These are phyloP conservation scores for Scleromitrula shiraiana DNA, from an alignment of 2,329 filamentous ascomycete genomes.

Conservation along the genomic window DNA sequence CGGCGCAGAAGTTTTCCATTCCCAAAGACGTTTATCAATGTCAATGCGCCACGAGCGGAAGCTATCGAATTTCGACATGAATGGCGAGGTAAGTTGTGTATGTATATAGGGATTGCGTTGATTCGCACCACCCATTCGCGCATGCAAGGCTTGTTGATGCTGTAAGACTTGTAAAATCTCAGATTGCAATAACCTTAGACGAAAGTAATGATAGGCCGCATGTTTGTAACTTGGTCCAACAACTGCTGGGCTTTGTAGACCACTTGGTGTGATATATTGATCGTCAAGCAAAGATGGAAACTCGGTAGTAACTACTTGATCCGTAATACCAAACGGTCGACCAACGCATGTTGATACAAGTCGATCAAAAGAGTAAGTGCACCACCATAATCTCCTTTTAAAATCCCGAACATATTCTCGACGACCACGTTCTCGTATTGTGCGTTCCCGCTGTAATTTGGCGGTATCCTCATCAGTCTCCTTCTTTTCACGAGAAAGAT, in stretches of 20 bases:
- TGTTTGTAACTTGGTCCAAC: conserved; percentile 76
- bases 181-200: conserved; percentile 79
- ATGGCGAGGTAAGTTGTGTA: conserved; percentile 73
- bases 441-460: conserved; percentile 30
- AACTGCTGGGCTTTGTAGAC: conserved; percentile 57
- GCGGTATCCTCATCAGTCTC: conserved; percentile 27
- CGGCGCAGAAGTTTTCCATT: conserved; percentile 82
- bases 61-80: conserved; percentile 72
- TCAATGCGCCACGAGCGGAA: conserved; percentile 85
- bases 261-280: conserved; percentile 72
- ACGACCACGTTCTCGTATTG: conserved; percentile 50
- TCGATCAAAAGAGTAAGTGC: conserved; percentile 90
- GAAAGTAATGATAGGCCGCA: conserved; percentile 87
- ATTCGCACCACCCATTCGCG: conserved; percentile 58
- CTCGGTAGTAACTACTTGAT: conserved; percentile 91
- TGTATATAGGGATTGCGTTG: conserved; percentile 65
- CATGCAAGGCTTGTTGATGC: conserved; percentile 79
- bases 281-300: conserved; percentile 88
- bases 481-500: conserved; percentile 32
- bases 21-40: conserved; percentile 71
- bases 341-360: conserved; percentile 92
- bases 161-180: conserved; percentile 93
- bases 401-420: conserved; percentile 82
- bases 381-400: conserved; percentile 88
- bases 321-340: conserved; percentile 87